phyloP scores from a whole-genome alignment of 1,284 basidiomycete species.

The Ceratobasidium papillatum region DNA sequence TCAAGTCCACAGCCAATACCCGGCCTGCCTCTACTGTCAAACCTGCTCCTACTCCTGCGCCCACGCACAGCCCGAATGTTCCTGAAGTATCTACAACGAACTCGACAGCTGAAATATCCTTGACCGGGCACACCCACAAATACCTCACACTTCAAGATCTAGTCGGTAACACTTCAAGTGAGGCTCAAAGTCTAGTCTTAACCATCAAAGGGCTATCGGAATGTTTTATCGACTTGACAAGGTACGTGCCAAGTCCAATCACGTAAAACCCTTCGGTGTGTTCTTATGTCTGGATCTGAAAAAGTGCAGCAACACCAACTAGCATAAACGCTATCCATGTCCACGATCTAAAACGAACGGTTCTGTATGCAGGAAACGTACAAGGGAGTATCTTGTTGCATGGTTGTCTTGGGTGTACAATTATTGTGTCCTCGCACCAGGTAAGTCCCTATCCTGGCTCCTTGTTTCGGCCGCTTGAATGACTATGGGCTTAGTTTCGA shows the following conservation, averaged over 20 bases:
- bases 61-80: too few species aligned
- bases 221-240: constrained; percentile 29
- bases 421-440: constrained; percentile 26
- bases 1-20: constrained; percentile 10
- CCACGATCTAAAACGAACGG: constrained; percentile 25
- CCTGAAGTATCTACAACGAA: neutral
- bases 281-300: neutral
- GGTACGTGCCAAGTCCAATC: neutral
- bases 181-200: constrained; percentile 13
- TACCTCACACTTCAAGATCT: constrained; percentile 7
- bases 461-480: neutral
- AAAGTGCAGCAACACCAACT: neutral
- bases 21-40: neutral
- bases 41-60: neutral
- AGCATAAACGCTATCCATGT: constrained; percentile 30
- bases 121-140: neutral
- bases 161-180: neutral
- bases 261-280: neutral
- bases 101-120: constrained; percentile 8
- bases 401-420: constrained; percentile 21
- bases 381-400: constrained; percentile 32
- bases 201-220: constrained; percentile 14
- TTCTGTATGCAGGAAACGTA: constrained; percentile 23
- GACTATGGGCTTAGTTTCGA: neutral
- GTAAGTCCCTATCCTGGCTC: neutral